Evolutionary conservation across 2,329 filamentous ascomycete genomes (phyloP), one percentile per base, ranked within the genome.

Genomic region (Aphanocladium album): DNA sequence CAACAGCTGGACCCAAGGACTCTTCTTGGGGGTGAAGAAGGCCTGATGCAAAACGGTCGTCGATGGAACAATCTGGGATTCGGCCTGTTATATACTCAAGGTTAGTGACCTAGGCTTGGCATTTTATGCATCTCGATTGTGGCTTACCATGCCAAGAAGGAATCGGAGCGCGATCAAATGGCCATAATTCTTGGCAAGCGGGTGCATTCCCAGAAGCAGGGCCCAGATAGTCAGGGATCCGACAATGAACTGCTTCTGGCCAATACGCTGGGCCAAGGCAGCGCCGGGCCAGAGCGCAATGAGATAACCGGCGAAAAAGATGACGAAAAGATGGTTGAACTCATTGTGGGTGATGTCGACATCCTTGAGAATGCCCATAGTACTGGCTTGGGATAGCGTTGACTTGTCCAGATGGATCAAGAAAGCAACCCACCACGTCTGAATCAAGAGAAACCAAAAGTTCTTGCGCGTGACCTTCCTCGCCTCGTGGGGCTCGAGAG

Each of bases 21-120:
- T 69, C 47, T 67, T 67, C 58, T 65, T 67, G 7, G 68, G 68
- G n/a, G 67, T 64, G 39, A 70, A 70, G 47, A 70, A 67, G 14
- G 67, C 64, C 56, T 69, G 68, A 46, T 70, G 68, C 17, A 70
- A 62, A 14, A 70, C 65, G 2, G 67, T 68, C n/a, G 66, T 69
- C n/a, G 64, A 67, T 2, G 66, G 67, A 1, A 70, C 64, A 35
- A 68, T 69, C 37, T 69, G 68, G 1, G 67, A 68, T 55, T 69
- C 66, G 23, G 68, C 68, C 68, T 69, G 37, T 25, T 11, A 47
- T 25, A 16, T 12, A 21, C n/a, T n/a, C 14, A 25, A 33, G 12
- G 37, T 58, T 30, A 57, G 41, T 12, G 9, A 16, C 14, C 23
- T 35, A 21, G 51, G 8, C 23, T 39, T 41, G 45, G 25, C 27